Conservation (phyloP, 192 early-diverging fungal genomes). For the Rhizoclosmatium globosum region DNA sequence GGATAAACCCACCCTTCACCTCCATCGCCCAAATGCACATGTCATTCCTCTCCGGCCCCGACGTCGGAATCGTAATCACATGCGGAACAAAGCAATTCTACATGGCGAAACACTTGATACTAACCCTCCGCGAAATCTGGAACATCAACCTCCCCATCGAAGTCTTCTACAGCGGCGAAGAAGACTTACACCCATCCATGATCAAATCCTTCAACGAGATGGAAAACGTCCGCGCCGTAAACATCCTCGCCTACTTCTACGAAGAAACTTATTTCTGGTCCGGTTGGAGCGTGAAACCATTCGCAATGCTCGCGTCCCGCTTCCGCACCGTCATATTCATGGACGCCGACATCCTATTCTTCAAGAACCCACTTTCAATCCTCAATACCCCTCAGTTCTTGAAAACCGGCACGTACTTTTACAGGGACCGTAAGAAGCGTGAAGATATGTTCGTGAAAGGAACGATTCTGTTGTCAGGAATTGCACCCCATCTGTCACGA, state of each 20-base stretch:
- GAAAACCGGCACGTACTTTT: constrained; percentile 53
- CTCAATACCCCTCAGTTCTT: constrained; percentile 44
- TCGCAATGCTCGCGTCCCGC: constrained; percentile 63
- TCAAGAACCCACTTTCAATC: constrained; percentile 61
- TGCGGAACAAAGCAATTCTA: constrained; percentile 17
- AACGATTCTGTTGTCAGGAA: neutral
- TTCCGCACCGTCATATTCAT: constrained; percentile 71
- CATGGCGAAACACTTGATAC: neutral
- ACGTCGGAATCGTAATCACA: constrained; percentile 8
- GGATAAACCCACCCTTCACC: neutral
- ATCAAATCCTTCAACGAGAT: neutral
- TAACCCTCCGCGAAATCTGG: neutral
- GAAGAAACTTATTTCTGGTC: neutral
- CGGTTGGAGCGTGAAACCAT: constrained; percentile 63
- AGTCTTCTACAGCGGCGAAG: constrained; percentile 15
- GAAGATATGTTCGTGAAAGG: neutral
- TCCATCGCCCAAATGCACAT: neutral
- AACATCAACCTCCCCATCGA: neutral
- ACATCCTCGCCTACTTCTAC: neutral
- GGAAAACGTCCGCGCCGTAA: neutral
- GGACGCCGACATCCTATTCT: constrained; percentile 73
- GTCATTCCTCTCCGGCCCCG: neutral
- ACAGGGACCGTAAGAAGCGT: constrained; percentile 59
- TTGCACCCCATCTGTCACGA: constrained; percentile 1
- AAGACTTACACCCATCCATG: neutral